Conservation (phyloP, 768 basidiomycete genomes). For the Naganishia antarctica region DNA sequence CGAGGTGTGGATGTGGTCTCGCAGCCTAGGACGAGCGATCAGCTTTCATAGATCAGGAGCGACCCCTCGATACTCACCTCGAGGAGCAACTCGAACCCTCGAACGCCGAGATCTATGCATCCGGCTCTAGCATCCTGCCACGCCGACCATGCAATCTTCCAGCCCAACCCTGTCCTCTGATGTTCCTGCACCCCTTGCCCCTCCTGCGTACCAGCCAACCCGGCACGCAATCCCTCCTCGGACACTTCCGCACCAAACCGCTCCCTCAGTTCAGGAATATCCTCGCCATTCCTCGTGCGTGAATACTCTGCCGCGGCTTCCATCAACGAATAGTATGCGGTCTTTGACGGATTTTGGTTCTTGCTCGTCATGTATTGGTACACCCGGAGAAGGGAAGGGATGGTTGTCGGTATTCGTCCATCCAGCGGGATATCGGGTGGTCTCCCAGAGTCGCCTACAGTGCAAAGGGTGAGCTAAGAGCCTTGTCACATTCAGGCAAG, state of each 20-base stretch:
- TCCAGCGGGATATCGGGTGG: background rate
- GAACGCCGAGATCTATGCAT: slow-evolving; percentile 37
- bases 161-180: slow-evolving; percentile 25
- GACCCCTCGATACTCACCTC: slow-evolving; percentile 53
- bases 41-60: slow-evolving; percentile 30
- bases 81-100: slow-evolving; percentile 61
- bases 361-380: slow-evolving; percentile 24
- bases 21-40: slow-evolving; percentile 41
- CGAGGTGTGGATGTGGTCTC: slow-evolving; percentile 34
- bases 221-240: background rate
- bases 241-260: background rate
- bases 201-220: background rate
- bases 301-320: slow-evolving; percentile 34
- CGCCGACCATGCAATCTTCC: slow-evolving; percentile 32
- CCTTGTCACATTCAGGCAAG: background rate
- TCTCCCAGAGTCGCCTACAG: background rate
- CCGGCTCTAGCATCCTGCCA: slow-evolving; percentile 36
- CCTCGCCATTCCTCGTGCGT: background rate
- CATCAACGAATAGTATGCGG: slow-evolving; percentile 34
- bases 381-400: slow-evolving; percentile 28
- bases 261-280: background rate
- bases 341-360: slow-evolving; percentile 26
- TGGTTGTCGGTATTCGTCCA: slow-evolving; percentile 6
- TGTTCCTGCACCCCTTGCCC: background rate
- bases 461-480: background rate